Evolutionary conservation across 1,284 basidiomycete genomes (phyloP).

Genomic region (Puccinia coronata): DNA sequence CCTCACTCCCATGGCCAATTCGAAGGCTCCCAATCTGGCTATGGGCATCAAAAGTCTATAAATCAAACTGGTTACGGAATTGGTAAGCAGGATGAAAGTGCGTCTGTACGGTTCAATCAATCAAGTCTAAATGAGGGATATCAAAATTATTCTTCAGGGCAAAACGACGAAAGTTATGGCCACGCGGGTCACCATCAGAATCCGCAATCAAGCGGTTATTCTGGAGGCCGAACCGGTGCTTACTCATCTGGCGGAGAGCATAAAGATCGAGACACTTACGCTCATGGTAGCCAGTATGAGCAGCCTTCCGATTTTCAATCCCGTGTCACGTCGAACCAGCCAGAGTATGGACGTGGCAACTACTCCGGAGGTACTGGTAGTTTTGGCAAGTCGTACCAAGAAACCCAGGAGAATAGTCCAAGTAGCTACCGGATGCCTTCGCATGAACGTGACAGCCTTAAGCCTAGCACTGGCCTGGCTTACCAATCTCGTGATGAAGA

Average conservation of each 20-base stretch:
- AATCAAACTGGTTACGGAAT: not conserved
- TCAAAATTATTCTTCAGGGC: not conserved
- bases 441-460: not conserved
- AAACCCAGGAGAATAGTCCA: not conserved
- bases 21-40: constrained; percentile 5
- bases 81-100: constrained; percentile 7
- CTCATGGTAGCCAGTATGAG: not conserved
- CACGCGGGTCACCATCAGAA: not conserved
- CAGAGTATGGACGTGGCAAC: not conserved
- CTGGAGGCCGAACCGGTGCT: not conserved
- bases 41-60: not conserved
- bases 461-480: not conserved
- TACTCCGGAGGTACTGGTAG: not conserved
- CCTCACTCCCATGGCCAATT: not conserved
- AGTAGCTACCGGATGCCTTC: constrained; percentile 18
- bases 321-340: not conserved
- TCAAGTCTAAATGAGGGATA: not conserved
- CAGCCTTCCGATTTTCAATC: not conserved
- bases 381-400: constrained; percentile 1
- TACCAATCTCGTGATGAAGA: constrained; percentile 1
- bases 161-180: not conserved
- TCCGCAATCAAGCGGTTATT: not conserved
- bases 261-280: not conserved
- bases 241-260: not conserved
- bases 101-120: not conserved